Evolutionary conservation across 495 filamentous ascomycete species (phyloP).

Genomic region (Hamigera avellanea): DNA sequence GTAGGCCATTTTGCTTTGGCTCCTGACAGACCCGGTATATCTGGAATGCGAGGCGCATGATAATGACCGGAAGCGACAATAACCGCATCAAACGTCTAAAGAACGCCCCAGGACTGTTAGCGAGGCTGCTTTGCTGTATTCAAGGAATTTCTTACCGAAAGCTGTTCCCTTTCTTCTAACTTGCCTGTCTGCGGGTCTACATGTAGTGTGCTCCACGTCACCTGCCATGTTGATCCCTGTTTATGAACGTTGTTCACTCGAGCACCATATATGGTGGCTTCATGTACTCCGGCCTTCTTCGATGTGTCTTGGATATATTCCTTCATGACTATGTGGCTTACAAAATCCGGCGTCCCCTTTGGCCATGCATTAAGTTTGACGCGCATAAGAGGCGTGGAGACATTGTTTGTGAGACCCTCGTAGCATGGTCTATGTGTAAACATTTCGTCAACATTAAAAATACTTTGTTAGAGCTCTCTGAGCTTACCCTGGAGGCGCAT

Average conservation of each 20-base stretch:
- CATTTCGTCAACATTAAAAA: neutral
- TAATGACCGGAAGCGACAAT: constrained; percentile 51
- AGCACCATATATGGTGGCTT: constrained; percentile 41
- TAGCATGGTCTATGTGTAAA: constrained; percentile 38
- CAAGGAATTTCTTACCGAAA: constrained; percentile 9
- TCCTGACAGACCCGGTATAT: constrained; percentile 39
- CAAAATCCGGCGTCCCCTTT: constrained; percentile 41
- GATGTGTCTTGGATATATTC: constrained; percentile 50
- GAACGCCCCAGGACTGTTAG: no score
- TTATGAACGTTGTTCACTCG: constrained; percentile 44
- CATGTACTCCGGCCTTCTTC: constrained; percentile 31
- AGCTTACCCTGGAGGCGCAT: constrained; percentile 40
- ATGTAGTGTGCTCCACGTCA: constrained; percentile 23
- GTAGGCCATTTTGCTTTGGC: constrained; percentile 41
- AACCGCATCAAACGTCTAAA: constrained; percentile 43
- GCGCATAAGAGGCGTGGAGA: constrained; percentile 48
- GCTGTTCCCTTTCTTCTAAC: constrained; percentile 13
- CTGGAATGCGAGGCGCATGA: constrained; percentile 42
- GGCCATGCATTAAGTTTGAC: constrained; percentile 50
- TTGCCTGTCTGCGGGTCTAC: constrained; percentile 20
- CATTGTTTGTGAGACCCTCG: constrained; percentile 51
- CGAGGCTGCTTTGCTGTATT: no score
- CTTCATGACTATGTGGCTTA: constrained; percentile 42
- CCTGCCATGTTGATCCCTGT: constrained; percentile 34
- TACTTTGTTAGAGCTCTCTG: neutral